Conservation (phyloP, 495 filamentous ascomycete genomes). For the Pseudoneurospora amorphoporcata region DNA sequence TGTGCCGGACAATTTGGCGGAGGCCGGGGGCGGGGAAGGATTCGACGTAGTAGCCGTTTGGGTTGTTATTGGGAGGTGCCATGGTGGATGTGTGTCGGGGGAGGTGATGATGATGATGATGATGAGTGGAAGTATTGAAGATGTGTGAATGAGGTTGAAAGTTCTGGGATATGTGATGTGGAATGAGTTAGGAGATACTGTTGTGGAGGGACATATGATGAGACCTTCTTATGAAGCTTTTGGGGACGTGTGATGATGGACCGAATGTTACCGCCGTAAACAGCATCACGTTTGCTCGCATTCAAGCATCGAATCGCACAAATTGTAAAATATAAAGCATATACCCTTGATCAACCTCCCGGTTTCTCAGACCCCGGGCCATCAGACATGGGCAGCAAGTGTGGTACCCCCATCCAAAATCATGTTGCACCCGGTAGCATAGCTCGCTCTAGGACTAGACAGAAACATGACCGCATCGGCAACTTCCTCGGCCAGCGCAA, state of each 20-base stretch:
- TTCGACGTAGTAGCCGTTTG: neutral
- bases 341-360: neutral
- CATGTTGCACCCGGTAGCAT: neutral
- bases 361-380: rapidly evolving
- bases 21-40: neutral
- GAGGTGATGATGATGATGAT: neutral
- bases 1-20: neutral
- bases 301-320: neutral
- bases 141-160: neutral
- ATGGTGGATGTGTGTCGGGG: neutral
- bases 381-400: neutral
- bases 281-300: neutral
- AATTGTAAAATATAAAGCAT: neutral
- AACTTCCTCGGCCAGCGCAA: neutral
- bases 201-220: neutral
- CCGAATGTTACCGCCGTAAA: no score
- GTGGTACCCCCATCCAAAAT: neutral
- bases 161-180: neutral
- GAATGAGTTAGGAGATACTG: neutral
- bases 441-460: neutral
- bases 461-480: neutral
- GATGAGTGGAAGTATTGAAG: neutral
- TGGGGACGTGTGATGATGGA: neutral
- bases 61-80: neutral
- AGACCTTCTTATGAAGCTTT: neutral